Percentiles rank a stretch among this genome's conserved stretches.
These are phyloP conservation scores for Corymbia maculata DNA, from an alignment of 345 rosid genomes.

Conservation along the genomic window DNA sequence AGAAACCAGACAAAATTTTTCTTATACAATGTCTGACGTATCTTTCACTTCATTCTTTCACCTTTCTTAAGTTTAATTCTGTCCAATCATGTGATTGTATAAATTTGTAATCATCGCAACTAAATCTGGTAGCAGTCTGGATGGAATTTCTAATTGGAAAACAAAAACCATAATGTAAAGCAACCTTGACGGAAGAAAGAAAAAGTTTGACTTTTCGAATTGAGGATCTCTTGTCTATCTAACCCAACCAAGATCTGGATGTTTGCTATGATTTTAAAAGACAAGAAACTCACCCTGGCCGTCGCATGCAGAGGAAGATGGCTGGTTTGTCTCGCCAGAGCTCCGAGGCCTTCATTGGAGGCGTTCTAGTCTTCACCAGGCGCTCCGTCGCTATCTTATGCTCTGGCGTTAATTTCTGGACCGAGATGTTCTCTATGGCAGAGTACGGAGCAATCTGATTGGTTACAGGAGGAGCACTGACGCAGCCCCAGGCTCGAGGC, in stretches of 20 bases:
- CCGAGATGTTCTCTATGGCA: conserved; percentile 32
- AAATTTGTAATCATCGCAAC: neutral
- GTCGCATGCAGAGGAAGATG: conserved; percentile 48
- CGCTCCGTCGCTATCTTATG: conserved; percentile 48
- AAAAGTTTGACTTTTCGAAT: neutral
- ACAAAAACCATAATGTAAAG: neutral
- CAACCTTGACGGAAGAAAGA: neutral
- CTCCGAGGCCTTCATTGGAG: conserved; percentile 54
- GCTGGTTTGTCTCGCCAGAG: conserved; percentile 54
- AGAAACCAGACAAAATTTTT: neutral
- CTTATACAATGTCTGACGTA: neutral
- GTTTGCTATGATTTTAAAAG: neutral
- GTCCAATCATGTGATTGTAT: neutral
- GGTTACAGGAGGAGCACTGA: conserved; percentile 41
- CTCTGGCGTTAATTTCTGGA: conserved; percentile 44
- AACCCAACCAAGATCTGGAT: neutral
- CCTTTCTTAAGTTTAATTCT: neutral
- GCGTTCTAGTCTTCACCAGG: conserved; percentile 38
- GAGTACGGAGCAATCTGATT: conserved; percentile 39
- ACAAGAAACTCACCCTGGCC: conserved; percentile 38
- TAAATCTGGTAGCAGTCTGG: neutral
- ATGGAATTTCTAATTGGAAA: neutral
- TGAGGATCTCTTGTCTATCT: neutral
- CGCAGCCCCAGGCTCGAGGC: conserved; percentile 51
- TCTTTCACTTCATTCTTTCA: neutral